Evolutionary conservation across 2,329 filamentous ascomycete genomes (phyloP).

Genomic region (Alternaria sp.): DNA sequence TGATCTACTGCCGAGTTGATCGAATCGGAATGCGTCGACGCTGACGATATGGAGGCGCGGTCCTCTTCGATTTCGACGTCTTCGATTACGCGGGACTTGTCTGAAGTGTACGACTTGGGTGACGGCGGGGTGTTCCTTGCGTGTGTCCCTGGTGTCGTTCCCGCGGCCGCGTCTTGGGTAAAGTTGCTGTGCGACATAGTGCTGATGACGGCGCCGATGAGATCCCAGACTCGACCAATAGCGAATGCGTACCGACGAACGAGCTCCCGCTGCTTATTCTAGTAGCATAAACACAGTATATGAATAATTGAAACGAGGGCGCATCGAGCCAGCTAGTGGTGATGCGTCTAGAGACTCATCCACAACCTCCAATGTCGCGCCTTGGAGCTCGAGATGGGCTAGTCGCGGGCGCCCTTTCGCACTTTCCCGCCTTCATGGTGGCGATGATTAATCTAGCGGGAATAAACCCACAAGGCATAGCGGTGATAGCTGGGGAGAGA

Average conservation of each 20-base stretch:
- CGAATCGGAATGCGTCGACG: conserved; percentile 29
- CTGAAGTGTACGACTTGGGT: conserved; percentile 1
- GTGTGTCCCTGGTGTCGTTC: neutral
- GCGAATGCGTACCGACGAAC: neutral
- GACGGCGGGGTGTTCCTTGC: neutral
- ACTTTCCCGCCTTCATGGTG: conserved; percentile 1
- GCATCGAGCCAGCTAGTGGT: neutral
- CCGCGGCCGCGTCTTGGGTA: conserved; percentile 17
- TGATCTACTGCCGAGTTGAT: conserved; percentile 28
- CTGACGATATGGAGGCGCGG: conserved; percentile 30
- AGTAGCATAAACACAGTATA: neutral
- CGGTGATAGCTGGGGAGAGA: neutral
- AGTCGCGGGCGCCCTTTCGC: conserved; percentile 3
- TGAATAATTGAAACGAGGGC: neutral
- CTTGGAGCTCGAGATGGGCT: conserved; percentile 1
- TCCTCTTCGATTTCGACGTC: conserved; percentile 20
- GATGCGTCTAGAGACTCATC: neutral
- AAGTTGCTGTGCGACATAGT: conserved; percentile 8
- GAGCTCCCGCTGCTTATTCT: neutral
- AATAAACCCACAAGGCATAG: conserved; percentile 1
- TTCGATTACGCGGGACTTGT: conserved; percentile 9
- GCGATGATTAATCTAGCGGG: conserved; percentile 1
- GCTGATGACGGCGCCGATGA: conserved; percentile 5
- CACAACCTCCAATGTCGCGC: neutral
- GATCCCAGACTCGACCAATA: neutral